Evolutionary conservation across 2,329 filamentous ascomycete genomes (phyloP).

Genomic region (Eurotiales sp.): DNA sequence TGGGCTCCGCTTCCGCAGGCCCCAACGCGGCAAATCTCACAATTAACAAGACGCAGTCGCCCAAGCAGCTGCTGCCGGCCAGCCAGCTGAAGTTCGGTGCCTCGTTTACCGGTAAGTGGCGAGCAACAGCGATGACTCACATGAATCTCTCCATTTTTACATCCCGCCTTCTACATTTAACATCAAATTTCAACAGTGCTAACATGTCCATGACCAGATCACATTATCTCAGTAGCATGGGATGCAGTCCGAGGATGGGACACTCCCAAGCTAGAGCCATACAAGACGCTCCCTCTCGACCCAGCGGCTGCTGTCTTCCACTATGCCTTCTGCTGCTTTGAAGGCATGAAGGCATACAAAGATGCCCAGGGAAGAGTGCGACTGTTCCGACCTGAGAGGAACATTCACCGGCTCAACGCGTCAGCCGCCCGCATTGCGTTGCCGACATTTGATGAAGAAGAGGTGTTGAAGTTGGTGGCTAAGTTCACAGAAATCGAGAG

Average conservation of each 20-base stretch:
- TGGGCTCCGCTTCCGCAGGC: not conserved
- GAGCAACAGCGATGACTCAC: too few species aligned
- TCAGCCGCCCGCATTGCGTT: slow-evolving; percentile 58
- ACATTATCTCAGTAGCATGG: slow-evolving; percentile 80
- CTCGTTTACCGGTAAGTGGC: slow-evolving; percentile 14
- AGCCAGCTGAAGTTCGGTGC: slow-evolving; percentile 14
- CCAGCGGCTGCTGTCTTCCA: slow-evolving; percentile 78
- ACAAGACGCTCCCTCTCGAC: slow-evolving; percentile 72
- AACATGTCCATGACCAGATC: slow-evolving; percentile 52
- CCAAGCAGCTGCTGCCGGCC: slow-evolving; percentile 9
- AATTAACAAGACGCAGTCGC: slow-evolving; percentile 4
- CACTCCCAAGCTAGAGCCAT: slow-evolving; percentile 69
- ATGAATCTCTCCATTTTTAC: too few species aligned
- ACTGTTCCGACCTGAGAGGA: slow-evolving; percentile 72
- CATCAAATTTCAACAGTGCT: not conserved
- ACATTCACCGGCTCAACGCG: slow-evolving; percentile 58
- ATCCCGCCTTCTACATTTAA: too few species aligned
- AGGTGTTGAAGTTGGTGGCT: slow-evolving; percentile 75
- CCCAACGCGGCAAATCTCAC: not conserved
- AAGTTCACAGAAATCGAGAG: slow-evolving; percentile 76
- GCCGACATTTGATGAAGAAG: slow-evolving; percentile 72
- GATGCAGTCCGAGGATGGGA: slow-evolving; percentile 64
- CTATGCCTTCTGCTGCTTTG: slow-evolving; percentile 89
- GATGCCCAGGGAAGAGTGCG: slow-evolving; percentile 67
- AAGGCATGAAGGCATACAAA: slow-evolving; percentile 73